These are phyloP conservation scores for Eucalyptus polybractea DNA, from an alignment of 345 rosid genomes.

Conservation along the genomic window DNA sequence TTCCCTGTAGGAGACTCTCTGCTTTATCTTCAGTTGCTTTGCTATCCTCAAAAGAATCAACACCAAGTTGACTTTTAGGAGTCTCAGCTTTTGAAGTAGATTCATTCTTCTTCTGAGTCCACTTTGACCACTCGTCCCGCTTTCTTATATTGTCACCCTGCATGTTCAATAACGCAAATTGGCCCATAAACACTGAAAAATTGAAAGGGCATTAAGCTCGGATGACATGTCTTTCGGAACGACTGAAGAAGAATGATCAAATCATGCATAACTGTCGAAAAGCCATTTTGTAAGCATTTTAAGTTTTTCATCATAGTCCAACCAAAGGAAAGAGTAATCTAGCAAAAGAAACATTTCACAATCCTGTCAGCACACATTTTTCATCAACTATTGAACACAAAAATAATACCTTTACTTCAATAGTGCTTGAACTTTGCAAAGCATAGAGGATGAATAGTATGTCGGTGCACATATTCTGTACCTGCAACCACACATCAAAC, in stretches of 20 bases:
- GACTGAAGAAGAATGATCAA: not conserved
- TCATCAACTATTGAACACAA: not conserved
- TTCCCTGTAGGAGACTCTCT: slow-evolving; percentile 3
- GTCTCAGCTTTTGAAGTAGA: slow-evolving; percentile 12
- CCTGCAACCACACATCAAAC: slow-evolving; percentile 26
- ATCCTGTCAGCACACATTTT: not conserved
- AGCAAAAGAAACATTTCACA: not conserved
- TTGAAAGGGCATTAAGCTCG: not conserved
- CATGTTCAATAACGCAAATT: not conserved
- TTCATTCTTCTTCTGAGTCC: slow-evolving; percentile 29
- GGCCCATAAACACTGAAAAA: not conserved
- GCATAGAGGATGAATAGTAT: slow-evolving; percentile 60
- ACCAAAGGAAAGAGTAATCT: not conserved
- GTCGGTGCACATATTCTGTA: slow-evolving; percentile 76
- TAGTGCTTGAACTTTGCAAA: slow-evolving; percentile 46
- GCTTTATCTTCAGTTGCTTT: slow-evolving; percentile 11
- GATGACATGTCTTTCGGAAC: not conserved
- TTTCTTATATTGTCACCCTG: slow-evolving; percentile 75
- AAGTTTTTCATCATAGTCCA: not conserved
- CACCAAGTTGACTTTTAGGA: slow-evolving; percentile 16
- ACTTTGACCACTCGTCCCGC: slow-evolving; percentile 68
- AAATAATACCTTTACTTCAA: slow-evolving; percentile 75
- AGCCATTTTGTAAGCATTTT: not conserved
- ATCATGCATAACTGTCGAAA: not conserved
- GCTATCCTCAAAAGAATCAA: slow-evolving; percentile 1